phyloP scores from a whole-genome alignment of 768 basidiomycete species.

The Lactarius evosmus region DNA sequence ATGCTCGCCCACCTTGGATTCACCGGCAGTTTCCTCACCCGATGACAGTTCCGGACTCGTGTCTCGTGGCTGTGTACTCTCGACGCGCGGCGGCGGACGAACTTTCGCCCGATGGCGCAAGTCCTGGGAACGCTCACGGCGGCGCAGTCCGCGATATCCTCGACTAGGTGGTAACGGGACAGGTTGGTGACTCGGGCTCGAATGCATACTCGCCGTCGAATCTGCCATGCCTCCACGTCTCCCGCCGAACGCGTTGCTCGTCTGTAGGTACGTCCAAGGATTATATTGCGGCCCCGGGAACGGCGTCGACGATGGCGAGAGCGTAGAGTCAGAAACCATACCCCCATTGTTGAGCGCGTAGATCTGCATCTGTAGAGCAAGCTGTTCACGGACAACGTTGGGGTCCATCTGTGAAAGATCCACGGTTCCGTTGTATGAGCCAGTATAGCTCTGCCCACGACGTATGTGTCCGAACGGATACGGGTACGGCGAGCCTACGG shows the following conservation, averaged over 20 bases:
- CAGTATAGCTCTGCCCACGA: constrained; percentile 40
- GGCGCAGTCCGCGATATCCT: constrained; percentile 45
- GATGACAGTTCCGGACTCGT: constrained; percentile 75
- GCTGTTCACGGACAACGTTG: constrained; percentile 58
- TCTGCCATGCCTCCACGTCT: constrained; percentile 34
- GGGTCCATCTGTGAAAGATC: constrained; percentile 40
- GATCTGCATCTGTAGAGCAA: constrained; percentile 75
- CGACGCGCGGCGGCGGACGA: constrained; percentile 72
- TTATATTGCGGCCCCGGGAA: constrained; percentile 63
- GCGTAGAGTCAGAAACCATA: constrained; percentile 64
- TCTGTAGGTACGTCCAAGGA: constrained; percentile 69
- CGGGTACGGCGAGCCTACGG: constrained; percentile 74
- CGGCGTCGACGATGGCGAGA: constrained; percentile 73
- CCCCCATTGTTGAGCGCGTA: constrained; percentile 70
- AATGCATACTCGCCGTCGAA: constrained; percentile 58
- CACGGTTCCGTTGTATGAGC: constrained; percentile 37
- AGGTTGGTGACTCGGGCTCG: constrained; percentile 70
- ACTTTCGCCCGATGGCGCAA: constrained; percentile 37
- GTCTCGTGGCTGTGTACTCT: constrained; percentile 79
- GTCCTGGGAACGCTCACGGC: constrained; percentile 41
- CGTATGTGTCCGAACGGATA: constrained; percentile 74
- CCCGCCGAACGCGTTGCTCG: constrained; percentile 25
- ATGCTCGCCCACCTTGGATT: constrained; percentile 39
- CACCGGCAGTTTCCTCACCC: constrained; percentile 78
- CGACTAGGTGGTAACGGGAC: constrained; percentile 51